Base-by-base conservation (phyloP, 2,329 filamentous ascomycete genomes). In the Apiospora phragmitis region DNA sequence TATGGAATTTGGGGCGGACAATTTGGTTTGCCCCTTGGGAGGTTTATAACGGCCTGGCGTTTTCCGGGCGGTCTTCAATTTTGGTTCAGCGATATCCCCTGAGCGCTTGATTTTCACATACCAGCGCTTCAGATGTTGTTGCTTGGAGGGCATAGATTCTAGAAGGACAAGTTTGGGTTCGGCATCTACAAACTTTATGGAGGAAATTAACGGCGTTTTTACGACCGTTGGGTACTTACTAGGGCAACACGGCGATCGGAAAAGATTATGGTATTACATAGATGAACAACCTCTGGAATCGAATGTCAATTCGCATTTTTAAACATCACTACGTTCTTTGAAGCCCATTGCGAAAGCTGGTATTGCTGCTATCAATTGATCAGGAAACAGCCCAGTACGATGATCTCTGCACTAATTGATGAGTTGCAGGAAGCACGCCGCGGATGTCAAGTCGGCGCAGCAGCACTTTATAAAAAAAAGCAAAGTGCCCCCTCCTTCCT, bases 31-130 rank as follows among this genome's bases (percentile, higher is more conserved):
- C 32, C 55, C 21, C 8, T 38, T 62, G 8, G 32, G 55, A 12
- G 24, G 4, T 29, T 29, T 26, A 21, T 59, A 21, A 59, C 51
- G 51, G 51, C 51, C 51, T 59, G 51, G 55, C 55, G 55, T 62
- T 62, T 32, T 38, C 14, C 18, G 55, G 55, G 55, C 55, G 55
- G 55, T 38, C 18, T 32, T 35, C 7, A n/a, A 11, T 59, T 59
- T 59, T 32, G 47, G 47, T 51, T 47, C 38, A 62, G 55, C 55
- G 55, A 62, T 62, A 62, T 62, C 55, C 55, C 55, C 55, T 62
- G 18, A n/a, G 55, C 55, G 55, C 55, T 62, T 35, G 29, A 38
- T 59, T 59, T 59, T 11, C 18, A 59, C 51, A 59, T 59, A 32
- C 29, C 6, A 59, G 51, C 51, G 51, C 51, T 59, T 35, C 51